phyloP scores from a whole-genome alignment of 169 alveolate genomes.

The Plasmodium ovale region DNA sequence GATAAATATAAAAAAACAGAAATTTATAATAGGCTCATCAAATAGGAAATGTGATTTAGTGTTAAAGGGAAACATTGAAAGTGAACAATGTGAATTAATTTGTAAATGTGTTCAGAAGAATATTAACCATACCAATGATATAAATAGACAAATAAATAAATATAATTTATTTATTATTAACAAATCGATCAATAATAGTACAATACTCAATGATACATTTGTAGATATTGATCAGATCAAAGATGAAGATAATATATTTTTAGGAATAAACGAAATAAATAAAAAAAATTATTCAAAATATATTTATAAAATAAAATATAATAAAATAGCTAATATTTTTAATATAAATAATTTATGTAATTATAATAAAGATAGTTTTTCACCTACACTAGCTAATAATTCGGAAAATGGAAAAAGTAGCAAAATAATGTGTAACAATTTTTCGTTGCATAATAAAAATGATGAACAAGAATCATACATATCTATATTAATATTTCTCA shows the following conservation, averaged over 20 bases:
- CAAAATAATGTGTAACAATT: constrained; percentile 56
- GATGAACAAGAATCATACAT: constrained; percentile 45
- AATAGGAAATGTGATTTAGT: constrained; percentile 65
- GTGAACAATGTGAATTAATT: constrained; percentile 64
- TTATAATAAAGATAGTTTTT: constrained; percentile 26
- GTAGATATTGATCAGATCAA: constrained; percentile 63
- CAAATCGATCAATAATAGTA: constrained; percentile 36
- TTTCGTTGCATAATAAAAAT: constrained; percentile 35
- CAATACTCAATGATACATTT: constrained; percentile 20
- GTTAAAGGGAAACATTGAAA: constrained; percentile 52
- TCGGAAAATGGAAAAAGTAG: constrained; percentile 36
- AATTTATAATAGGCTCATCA: constrained; percentile 65
- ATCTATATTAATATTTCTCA: constrained; percentile 50
- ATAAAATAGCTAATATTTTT: constrained; percentile 63
- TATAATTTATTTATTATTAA: constrained; percentile 67
- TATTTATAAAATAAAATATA: constrained; percentile 61
- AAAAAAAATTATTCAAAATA: constrained; percentile 51
- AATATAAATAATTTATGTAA: constrained; percentile 28
- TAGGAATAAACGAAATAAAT: constrained; percentile 40
- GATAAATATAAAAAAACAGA: constrained; percentile 54
- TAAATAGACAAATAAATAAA: constrained; percentile 60
- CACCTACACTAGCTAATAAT: not conserved
- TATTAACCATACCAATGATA: constrained; percentile 47
- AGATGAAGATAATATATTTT: constrained; percentile 57
- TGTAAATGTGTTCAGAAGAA: constrained; percentile 66